Conservation (phyloP, 2,329 filamentous ascomycete species). For the Aspergillus sp. region DNA sequence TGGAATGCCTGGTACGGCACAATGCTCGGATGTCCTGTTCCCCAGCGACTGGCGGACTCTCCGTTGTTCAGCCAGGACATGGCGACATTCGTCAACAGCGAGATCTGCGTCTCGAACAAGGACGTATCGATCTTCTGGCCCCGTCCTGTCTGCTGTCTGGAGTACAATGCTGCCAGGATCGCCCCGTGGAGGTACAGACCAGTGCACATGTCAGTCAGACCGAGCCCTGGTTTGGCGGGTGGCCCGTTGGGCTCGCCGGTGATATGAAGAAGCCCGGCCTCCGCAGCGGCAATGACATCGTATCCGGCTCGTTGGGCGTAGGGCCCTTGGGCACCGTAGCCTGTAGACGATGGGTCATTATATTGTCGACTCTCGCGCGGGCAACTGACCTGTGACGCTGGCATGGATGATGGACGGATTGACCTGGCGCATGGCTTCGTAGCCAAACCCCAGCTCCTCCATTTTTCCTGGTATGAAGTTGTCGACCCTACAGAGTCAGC, state of each 20-base stretch:
- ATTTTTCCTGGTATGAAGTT: constrained; percentile 38
- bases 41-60: constrained; percentile 34
- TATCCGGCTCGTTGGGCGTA: constrained; percentile 37
- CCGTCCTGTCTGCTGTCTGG: constrained; percentile 21
- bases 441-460: constrained; percentile 34
- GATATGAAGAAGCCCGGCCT: constrained; percentile 37
- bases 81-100: constrained; percentile 35
- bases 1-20: constrained; percentile 47
- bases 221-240: constrained; percentile 35
- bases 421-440: constrained; percentile 24
- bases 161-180: constrained; percentile 35
- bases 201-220: constrained; percentile 37
- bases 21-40: constrained; percentile 39
- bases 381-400: constrained; percentile 30
- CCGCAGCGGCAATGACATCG: constrained; percentile 38
- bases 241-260: constrained; percentile 34
- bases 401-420: constrained; percentile 37
- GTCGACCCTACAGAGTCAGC: constrained; percentile 18
- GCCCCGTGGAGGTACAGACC: constrained; percentile 39
- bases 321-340: constrained; percentile 35
- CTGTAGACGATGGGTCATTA: constrained; percentile 1
- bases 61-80: constrained; percentile 32
- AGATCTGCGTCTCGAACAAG: constrained; percentile 37
- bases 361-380: not conserved
- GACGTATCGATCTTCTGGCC: constrained; percentile 39